Evolutionary conservation across 2,329 filamentous ascomycete species (phyloP), one percentile per base, ranked within the genome.

Genomic region (Colletotrichum sp.): DNA sequence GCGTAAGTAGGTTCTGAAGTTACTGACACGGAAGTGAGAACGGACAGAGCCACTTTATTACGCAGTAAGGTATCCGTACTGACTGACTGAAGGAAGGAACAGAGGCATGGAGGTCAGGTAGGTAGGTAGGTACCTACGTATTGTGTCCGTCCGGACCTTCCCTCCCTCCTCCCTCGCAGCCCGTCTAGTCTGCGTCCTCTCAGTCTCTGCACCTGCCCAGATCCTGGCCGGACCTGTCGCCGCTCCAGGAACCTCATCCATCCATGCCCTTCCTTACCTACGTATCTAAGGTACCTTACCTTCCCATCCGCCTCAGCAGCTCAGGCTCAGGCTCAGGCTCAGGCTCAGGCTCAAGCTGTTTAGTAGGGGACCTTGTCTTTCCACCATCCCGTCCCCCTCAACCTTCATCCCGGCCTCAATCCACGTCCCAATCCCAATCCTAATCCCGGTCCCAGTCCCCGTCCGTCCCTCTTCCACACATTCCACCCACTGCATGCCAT

Each of bases 141-240:
- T 26, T 48, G 63, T 66, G 63, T 30, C 63, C 36, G 63, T 66
- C 65, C 38, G 43, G 21, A 64, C 60, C 60, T 64, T 32, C 65
- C 38, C 34, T 34, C 24, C 28, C 18, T 48, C 28, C 24, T 48
- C 64, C 64, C 12, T 67, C 21, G 16, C n/a, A 21, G 16, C 13
- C 38, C 36, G 48, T 48, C 64, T 48, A 21, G 38, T 48, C 18
- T 18, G 26, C 43, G 21, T 55, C 58, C 67, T 71, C 57, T 30
- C 71, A 15, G 28, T 71, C 57, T 30, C 71, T 18, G 28, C 30
- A 71, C 69, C 57, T 57, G 67, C 28, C 58, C 43, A 73, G 32
- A 73, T 65, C 70, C 70, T 32, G 70, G 73, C 64, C 28, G 70
- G 70, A 73, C 70, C 64, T 75, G 70, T 68, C 64, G 73, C 73